These are phyloP conservation scores for Pythium pyrilobum DNA, from an alignment of 352 stramenopile genomes.

Conservation along the genomic window DNA sequence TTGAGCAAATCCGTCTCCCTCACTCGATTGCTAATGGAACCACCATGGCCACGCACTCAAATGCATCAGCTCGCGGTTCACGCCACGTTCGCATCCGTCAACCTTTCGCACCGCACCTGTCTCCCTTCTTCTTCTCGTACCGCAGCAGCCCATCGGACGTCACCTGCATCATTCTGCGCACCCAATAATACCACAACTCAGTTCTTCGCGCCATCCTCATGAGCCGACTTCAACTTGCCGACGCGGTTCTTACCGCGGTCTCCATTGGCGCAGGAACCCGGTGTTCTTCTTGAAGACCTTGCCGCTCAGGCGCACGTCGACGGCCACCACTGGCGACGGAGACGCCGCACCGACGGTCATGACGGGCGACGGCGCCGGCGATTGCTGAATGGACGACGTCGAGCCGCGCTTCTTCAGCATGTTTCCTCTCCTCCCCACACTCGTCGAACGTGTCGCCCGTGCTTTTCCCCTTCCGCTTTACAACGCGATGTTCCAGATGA, in stretches of 20 bases:
- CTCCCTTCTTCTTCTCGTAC: conserved; percentile 66
- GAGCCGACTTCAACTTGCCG: not conserved
- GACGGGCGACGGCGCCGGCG: not conserved
- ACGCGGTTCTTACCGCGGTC: conserved; percentile 31
- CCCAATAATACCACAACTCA: conserved; percentile 2
- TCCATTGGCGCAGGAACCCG: conserved; percentile 62
- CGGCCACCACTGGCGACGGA: not conserved
- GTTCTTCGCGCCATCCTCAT: not conserved
- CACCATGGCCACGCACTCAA: not conserved
- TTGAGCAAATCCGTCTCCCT: conserved; percentile 75
- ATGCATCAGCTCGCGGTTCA: not conserved
- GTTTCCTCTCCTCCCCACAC: too few relatives aligned
- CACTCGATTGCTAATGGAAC: conserved; percentile 34
- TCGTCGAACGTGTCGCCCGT: too few relatives aligned
- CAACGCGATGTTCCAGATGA: too few relatives aligned
- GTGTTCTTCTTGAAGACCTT: conserved; percentile 64
- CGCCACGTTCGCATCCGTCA: not conserved
- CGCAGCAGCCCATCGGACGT: conserved; percentile 57
- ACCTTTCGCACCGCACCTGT: conserved; percentile 21
- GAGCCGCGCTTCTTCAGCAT: too few relatives aligned
- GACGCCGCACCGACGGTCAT: not conserved
- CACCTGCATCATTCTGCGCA: conserved; percentile 24
- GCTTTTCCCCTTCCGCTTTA: too few relatives aligned
- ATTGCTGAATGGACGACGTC: conserved; percentile 13
- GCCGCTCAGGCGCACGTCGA: conserved; percentile 17